Evolutionary conservation across 2,329 filamentous ascomycete species (phyloP), one percentile per base, ranked within the genome.

Genomic region (Fusarium ambrosium): DNA sequence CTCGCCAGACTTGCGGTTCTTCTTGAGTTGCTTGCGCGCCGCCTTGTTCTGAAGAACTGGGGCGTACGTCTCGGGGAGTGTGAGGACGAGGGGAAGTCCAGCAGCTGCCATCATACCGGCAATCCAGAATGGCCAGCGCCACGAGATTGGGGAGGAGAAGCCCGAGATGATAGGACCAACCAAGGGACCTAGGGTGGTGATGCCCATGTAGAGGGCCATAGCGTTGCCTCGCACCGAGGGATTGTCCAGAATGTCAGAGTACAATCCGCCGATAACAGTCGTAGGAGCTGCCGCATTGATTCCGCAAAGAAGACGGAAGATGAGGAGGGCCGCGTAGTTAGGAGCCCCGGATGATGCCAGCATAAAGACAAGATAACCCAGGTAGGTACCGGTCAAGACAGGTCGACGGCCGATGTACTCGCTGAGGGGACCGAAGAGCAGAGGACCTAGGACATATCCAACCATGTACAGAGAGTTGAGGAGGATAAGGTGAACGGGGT

Each of bases 131-230:
- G 84, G 79, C 67, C 85, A 86, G 24, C 82, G 80, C 73, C 85
- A 84, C 22, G 81, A 84, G n/a, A 80, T 82, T 60, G 85, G 82
- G 4, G 88, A 82, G 0, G 88, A 75, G 75, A 89, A 89, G 0
- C 87, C 87, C 16, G 87, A 87, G 22, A 88, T 84, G 14, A 89
- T 84, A 2, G 88, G 87, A 0, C 88, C 88, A 1, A 89, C 78
- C 1, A 88, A 84, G 6, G 81, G 81, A 0, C 80, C 81, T 5
- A 78, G 66, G 2, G 78, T 82, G 9, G 81, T 83, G 45, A 83
- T 73, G 8, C 75, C 76, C 81, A 83, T 82, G 78, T 83, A 83
- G 4, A 82, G 69, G 11, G 81, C 78, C 36, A 83, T 78, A 32
- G 81, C 81, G 11, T 78, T 80, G 27, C 81, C 81, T 22, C 81